These are phyloP conservation scores for Solanum hybrid DNA, from an alignment of 305 asterid species.

Conservation along the genomic window DNA sequence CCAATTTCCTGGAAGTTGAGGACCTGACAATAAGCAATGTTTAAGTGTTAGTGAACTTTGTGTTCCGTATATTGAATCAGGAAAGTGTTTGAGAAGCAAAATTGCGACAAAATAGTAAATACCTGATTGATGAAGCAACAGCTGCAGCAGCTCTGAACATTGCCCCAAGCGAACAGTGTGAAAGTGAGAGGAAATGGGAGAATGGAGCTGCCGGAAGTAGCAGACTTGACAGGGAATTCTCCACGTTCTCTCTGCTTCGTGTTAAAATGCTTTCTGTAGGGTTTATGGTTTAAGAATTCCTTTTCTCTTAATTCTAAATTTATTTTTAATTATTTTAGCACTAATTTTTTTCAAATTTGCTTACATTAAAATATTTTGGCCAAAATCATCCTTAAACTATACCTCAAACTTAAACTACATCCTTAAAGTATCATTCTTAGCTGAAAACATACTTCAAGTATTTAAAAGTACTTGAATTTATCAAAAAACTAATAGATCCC, in stretches of 20 bases:
- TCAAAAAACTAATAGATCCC: not conserved
- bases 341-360: not conserved
- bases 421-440: too few species aligned
- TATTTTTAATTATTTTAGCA: not conserved
- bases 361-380: not conserved
- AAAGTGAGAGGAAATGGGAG: not conserved
- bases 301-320: not conserved
- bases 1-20: slow-evolving; percentile 50
- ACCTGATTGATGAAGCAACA: slow-evolving; percentile 58
- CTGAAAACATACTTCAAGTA: too few species aligned
- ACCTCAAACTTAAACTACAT: too few species aligned
- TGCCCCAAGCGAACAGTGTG: not conserved
- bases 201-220: not conserved
- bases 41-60: not conserved
- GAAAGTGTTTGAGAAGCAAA: not conserved
- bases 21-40: slow-evolving; percentile 34
- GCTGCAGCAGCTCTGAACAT: slow-evolving; percentile 62
- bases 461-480: not conserved
- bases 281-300: not conserved
- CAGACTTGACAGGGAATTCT: not conserved
- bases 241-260: not conserved
- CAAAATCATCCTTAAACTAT: too few species aligned
- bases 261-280: not conserved
- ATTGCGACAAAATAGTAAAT: not conserved
- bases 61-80: not conserved